Evolutionary conservation across 345 rosid genomes (phyloP).

Genomic region (Eucalyptus paniculata): DNA sequence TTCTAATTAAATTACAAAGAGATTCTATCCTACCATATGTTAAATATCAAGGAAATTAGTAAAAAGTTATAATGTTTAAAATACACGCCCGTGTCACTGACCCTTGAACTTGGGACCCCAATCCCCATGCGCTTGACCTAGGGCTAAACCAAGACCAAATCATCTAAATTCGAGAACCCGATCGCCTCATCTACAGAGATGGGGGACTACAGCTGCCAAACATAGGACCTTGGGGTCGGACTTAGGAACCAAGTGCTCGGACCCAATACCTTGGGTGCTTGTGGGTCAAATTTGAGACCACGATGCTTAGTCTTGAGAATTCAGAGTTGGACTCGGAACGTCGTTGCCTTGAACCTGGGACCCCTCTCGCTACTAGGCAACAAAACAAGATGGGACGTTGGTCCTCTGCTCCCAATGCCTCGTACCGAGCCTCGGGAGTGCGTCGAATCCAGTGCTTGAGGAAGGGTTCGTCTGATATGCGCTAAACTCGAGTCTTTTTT

Average conservation of each 20-base stretch:
- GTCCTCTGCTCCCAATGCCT: not conserved
- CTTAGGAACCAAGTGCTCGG: not conserved
- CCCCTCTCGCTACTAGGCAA: not conserved
- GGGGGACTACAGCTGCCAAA: too few relatives aligned
- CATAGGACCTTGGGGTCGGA: not conserved
- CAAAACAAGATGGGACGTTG: not conserved
- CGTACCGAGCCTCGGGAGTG: not conserved
- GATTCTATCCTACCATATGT: not conserved
- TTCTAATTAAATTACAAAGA: not conserved
- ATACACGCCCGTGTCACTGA: not conserved
- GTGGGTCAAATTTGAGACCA: not conserved
- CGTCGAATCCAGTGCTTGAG: rapidly evolving
- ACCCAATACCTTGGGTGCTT: not conserved
- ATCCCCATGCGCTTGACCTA: not conserved
- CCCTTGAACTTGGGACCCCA: not conserved
- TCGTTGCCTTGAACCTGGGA: not conserved
- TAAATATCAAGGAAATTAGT: not conserved
- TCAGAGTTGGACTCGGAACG: rapidly evolving
- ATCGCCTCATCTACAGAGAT: too few relatives aligned
- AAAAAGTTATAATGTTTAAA: too few relatives aligned
- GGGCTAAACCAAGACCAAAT: not conserved
- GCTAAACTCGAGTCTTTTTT: not conserved
- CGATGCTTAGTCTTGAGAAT: not conserved
- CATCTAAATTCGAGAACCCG: not conserved
- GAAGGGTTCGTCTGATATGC: not conserved